Evolutionary conservation across 306 rosid genomes (phyloP).

Genomic region (Alnus glutinosa): DNA sequence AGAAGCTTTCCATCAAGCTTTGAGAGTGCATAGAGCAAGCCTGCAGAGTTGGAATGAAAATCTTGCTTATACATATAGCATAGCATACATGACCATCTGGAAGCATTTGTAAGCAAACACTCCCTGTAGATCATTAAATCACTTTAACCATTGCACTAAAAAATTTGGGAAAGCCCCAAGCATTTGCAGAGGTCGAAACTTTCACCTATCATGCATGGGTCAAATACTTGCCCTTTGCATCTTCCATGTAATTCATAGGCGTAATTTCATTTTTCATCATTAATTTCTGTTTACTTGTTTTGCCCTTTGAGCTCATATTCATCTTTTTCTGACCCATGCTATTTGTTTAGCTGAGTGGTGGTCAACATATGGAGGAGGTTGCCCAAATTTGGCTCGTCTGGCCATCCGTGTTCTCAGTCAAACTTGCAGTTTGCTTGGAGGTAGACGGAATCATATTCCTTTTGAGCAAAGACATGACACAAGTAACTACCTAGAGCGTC

Average conservation of each 20-base stretch:
- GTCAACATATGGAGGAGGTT: conserved; percentile 91
- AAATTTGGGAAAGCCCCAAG: background rate
- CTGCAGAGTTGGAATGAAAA: background rate
- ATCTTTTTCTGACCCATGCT: conserved; percentile 21
- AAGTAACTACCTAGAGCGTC: conserved; percentile 75
- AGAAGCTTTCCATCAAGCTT: background rate
- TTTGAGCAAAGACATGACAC: conserved; percentile 53
- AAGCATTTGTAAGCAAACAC: background rate
- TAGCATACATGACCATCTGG: background rate
- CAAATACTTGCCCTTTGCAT: background rate
- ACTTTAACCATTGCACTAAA: background rate
- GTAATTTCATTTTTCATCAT: background rate
- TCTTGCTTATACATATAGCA: background rate
- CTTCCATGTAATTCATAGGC: background rate
- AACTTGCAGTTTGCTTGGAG: conserved; percentile 58
- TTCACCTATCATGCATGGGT: background rate
- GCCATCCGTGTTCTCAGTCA: conserved; percentile 87
- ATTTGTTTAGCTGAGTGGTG: conserved; percentile 84
- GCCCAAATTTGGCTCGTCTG: conserved; percentile 80
- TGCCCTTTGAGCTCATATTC: conserved; percentile 10
- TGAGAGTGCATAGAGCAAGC: background rate
- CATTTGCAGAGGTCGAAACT: background rate
- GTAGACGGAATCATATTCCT: conserved; percentile 56
- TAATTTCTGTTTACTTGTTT: conserved; percentile 7
- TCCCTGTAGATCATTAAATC: background rate